A percentile compares a stretch with the other conserved stretches of the same genome.
These are phyloP conservation scores for Biscutella laevigata DNA, from an alignment of 441 rosid genomes.

Conservation along the genomic window DNA sequence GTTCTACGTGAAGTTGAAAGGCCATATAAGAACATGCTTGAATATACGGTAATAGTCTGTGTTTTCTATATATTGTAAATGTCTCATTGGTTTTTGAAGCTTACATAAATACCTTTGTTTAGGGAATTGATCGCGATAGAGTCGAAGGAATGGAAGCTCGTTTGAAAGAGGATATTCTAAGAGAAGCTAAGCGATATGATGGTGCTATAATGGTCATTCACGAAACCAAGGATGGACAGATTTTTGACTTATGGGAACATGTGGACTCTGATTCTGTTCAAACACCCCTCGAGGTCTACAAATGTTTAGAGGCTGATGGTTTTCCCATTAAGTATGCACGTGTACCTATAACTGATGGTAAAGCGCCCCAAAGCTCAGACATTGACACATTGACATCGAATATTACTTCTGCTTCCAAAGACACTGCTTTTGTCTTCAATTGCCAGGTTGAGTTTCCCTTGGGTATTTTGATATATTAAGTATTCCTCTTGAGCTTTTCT, in stretches of 20 bases:
- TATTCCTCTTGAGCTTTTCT: not conserved
- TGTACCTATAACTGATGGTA: constrained; percentile 96
- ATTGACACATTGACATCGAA: constrained; percentile 69
- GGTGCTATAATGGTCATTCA: constrained; percentile 99
- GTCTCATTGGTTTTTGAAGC: constrained; percentile 4
- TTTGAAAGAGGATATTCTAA: constrained; percentile 85
- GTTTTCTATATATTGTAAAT: not conserved
- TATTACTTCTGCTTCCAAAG: constrained; percentile 84
- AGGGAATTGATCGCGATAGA: constrained; percentile 96
- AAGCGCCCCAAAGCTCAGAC: constrained; percentile 98
- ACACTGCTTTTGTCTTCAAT: constrained; percentile 94
- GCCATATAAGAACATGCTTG: constrained; percentile 95
- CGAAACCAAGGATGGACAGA: constrained; percentile 78
- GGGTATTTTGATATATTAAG: constrained; percentile 5
- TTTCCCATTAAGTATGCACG: constrained; percentile 89
- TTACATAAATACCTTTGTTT: constrained; percentile 12
- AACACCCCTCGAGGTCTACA: constrained; percentile 94
- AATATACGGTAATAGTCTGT: constrained; percentile 62
- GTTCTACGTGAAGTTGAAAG: constrained; percentile 98
- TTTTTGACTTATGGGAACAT: constrained; percentile 93
- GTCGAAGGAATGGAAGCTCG: constrained; percentile 99
- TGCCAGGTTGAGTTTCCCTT: constrained; percentile 67
- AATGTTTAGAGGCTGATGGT: constrained; percentile 75
- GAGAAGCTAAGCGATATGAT: constrained; percentile 78
- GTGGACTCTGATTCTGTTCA: constrained; percentile 70